Percentiles rank a stretch among this genome's conserved stretches.
Evolutionary conservation across 306 rosid genomes (phyloP).

Genomic region (Fagus crenata): DNA sequence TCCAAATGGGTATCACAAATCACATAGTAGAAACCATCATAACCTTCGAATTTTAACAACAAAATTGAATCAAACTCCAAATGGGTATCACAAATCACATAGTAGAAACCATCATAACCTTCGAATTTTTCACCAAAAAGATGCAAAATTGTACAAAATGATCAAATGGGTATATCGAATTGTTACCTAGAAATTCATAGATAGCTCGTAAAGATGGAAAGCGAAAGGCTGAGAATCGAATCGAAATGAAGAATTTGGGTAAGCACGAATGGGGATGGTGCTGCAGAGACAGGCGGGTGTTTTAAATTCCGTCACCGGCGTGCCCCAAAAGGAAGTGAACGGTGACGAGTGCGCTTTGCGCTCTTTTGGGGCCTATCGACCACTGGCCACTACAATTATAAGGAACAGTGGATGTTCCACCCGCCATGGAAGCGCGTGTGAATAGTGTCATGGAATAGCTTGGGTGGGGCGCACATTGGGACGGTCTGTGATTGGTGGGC

Average conservation of each 20-base stretch:
- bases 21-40: neutral
- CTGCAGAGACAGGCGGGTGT: slow-evolving; percentile 38
- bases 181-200: slow-evolving; percentile 40
- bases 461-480: neutral
- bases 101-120: neutral
- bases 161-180: slow-evolving; percentile 29
- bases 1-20: slow-evolving; percentile 18
- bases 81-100: slow-evolving; percentile 21
- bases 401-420: slow-evolving; percentile 27
- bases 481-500: slow-evolving; percentile 29
- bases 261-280: slow-evolving; percentile 24
- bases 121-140: slow-evolving; percentile 13
- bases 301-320: slow-evolving; percentile 62
- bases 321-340: slow-evolving; percentile 32
- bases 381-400: slow-evolving; percentile 8
- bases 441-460: neutral
- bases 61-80: slow-evolving; percentile 1
- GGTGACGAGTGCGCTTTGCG: slow-evolving; percentile 52
- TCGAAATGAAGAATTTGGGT: slow-evolving; percentile 29
- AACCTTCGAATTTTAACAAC: slow-evolving; percentile 8
- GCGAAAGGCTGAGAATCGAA: slow-evolving; percentile 38
- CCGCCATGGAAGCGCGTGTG: slow-evolving; percentile 41
- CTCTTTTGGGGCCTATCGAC: slow-evolving; percentile 7
- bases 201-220: slow-evolving; percentile 24
- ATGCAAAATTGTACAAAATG: neutral